A percentile compares a stretch with the other conserved stretches of the same genome.
phyloP scores from a whole-genome alignment of 2,329 filamentous ascomycete species.

The Conoideocrella luteorostrata region DNA sequence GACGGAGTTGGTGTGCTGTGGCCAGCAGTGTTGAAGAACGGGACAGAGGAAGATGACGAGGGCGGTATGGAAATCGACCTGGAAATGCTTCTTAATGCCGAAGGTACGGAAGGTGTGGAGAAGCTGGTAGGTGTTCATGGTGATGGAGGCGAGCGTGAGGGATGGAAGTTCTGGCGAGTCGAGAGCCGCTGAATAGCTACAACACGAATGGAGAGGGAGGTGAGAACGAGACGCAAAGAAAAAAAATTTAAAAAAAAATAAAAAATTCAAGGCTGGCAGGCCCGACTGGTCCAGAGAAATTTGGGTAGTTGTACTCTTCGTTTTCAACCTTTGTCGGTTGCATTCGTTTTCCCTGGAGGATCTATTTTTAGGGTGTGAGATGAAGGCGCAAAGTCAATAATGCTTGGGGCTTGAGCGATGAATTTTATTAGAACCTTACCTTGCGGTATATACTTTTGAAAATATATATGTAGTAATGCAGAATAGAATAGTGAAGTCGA shows the following conservation, averaged over 20 bases:
- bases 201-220: not conserved
- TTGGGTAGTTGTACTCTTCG: no score
- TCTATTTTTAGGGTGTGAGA: conserved; percentile 1
- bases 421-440: not conserved
- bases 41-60: conserved; percentile 66
- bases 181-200: conserved; percentile 33
- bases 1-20: conserved; percentile 92
- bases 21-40: conserved; percentile 85
- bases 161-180: conserved; percentile 82
- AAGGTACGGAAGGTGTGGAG: conserved; percentile 81
- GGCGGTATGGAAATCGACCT: conserved; percentile 90
- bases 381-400: not conserved
- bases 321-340: not conserved
- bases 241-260: no score
- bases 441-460: not conserved
- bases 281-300: no score
- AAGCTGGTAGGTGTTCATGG: conserved; percentile 74
- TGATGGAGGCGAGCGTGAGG: conserved; percentile 61
- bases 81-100: conserved; percentile 73
- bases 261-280: not conserved
- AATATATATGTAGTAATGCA: conserved; percentile 22
- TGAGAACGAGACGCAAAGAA: no score
- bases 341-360: conserved; percentile 1
- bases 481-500: no score
- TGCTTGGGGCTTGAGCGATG: conserved; percentile 1